A percentile compares a stretch with the other conserved stretches of the same genome.
Conservation (phyloP, 1,284 basidiomycete genomes). For the Ceratobasidium sp. region DNA sequence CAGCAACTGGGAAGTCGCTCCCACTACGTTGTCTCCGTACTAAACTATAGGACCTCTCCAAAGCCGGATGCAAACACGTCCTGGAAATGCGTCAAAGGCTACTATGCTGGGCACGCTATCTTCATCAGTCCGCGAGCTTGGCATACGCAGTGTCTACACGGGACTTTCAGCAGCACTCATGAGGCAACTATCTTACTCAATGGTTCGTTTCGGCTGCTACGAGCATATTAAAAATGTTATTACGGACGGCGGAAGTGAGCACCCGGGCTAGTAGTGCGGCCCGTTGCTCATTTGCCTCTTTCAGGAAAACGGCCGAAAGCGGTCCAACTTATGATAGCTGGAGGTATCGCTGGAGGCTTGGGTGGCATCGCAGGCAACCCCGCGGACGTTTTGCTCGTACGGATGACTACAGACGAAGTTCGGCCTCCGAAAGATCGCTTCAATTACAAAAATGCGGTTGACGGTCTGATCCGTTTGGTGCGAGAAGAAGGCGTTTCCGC, state of each 20-base stretch:
- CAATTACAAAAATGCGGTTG: slow-evolving; percentile 56
- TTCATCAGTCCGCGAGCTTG: slow-evolving; percentile 41
- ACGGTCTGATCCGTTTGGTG: slow-evolving; percentile 58
- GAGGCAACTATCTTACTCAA: slow-evolving; percentile 46
- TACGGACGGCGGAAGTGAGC: slow-evolving; percentile 38
- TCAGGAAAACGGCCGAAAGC: slow-evolving; percentile 62
- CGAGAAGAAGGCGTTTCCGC: slow-evolving; percentile 57
- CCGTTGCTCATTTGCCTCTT: background rate
- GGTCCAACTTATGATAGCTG: slow-evolving; percentile 67
- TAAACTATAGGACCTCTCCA: slow-evolving; percentile 24
- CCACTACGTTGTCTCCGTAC: background rate
- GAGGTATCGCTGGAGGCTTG: slow-evolving; percentile 77
- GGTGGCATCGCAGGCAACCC: slow-evolving; percentile 85
- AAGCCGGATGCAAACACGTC: slow-evolving; percentile 79
- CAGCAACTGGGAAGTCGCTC: background rate
- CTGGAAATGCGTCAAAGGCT: slow-evolving; percentile 40
- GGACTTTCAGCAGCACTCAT: slow-evolving; percentile 46
- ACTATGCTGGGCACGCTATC: slow-evolving; percentile 46
- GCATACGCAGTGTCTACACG: slow-evolving; percentile 44
- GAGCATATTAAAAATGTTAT: slow-evolving; percentile 44
- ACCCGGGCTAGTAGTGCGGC: background rate
- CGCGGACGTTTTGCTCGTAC: slow-evolving; percentile 65
- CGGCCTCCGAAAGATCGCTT: slow-evolving; percentile 48
- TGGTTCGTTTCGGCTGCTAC: slow-evolving; percentile 47
- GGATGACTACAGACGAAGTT: slow-evolving; percentile 57